A percentile compares a stretch with the other conserved stretches of the same genome.
Evolutionary conservation across 208 protist species (phyloP).

Genomic region (Crithidia fasciculata): DNA sequence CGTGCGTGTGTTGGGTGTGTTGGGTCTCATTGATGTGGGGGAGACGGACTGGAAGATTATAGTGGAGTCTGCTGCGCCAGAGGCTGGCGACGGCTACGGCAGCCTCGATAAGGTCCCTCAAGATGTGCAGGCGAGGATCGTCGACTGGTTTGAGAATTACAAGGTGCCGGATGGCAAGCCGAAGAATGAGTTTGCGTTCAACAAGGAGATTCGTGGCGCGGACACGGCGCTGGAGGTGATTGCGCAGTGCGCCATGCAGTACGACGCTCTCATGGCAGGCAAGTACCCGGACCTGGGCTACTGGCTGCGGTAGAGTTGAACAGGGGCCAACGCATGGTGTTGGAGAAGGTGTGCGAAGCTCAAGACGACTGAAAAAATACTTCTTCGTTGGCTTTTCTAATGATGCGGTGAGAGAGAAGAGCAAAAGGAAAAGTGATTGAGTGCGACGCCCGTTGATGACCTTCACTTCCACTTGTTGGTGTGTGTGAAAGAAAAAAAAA

Average conservation of each 20-base stretch:
- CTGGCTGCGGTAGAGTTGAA: constrained; percentile 42
- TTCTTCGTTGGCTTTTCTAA: no score
- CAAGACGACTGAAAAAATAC: no score
- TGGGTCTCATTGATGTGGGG: constrained; percentile 91
- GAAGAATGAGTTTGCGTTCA: constrained; percentile 86
- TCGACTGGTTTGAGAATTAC: constrained; percentile 92
- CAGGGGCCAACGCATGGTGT: no score
- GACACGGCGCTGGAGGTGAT: constrained; percentile 74
- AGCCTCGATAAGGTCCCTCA: constrained; percentile 59
- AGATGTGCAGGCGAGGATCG: constrained; percentile 51
- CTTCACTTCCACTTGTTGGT: no score
- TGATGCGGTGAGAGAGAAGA: no score
- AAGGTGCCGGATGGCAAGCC: constrained; percentile 93
- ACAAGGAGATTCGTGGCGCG: constrained; percentile 56
- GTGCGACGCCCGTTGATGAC: no score
- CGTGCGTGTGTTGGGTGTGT: constrained; percentile 86
- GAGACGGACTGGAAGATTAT: constrained; percentile 95
- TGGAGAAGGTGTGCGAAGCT: no score
- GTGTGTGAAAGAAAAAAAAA: no score
- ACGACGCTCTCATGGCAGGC: constrained; percentile 49
- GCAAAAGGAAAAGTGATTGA: no score
- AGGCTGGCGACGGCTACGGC: constrained; percentile 38
- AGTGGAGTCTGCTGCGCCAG: constrained; percentile 40
- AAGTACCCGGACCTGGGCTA: constrained; percentile 53
- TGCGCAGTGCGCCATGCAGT: constrained; percentile 61